Evolutionary conservation across 2,329 filamentous ascomycete species (phyloP), one percentile per base, ranked within the genome.

Genomic region (Diaporthe destruens): DNA sequence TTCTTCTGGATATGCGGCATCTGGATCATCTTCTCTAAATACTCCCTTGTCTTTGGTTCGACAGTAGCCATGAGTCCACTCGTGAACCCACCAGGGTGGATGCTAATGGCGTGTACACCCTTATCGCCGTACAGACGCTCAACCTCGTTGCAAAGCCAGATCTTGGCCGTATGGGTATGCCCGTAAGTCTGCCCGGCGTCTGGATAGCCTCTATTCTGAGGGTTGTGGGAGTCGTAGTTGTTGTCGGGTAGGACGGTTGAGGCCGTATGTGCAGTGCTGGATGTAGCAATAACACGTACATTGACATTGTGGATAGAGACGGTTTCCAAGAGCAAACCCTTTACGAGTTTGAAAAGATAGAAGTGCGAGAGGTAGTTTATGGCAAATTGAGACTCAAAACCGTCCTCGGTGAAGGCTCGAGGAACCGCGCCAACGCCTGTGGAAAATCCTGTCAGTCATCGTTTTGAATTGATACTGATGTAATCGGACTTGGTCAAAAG

Each of bases 101-200:
- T 72, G 39, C 78, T 80, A 4, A 79, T 76, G 0, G 78, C 84
- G 68, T 84, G 84, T 1, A 87, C 70, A 23, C 83, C 81, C 9
- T 77, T 72, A 0, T 75, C 25, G 6, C 81, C 84, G 72, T 84
- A 87, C 1, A 79, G 79, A 4, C 85, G 82, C 34, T 87, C 85
- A 32, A 88, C 81, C 69, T 85, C 80, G 73, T 84, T 85, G 14
- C 85, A 81, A 74, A 84, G 82, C 71, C 80, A 85, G 54, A 87
- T 83, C 72, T 84, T 85, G 11, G 85, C 85, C 0, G 81, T 80
- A 75, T 87, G 87, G 56, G 78, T 77, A 72, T 85, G 81, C 0
- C 80, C 83, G 74, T 87, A 87, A 2, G 82, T 54, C 51, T 54
- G 51, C 25, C 51, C 51, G 51, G 51, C 51, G 25, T 54, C 51